Percentiles rank a stretch among this genome's conserved stretches.
phyloP scores from a whole-genome alignment of 192 early-diverging fungal genomes.

The Rhizophagus clarus region DNA sequence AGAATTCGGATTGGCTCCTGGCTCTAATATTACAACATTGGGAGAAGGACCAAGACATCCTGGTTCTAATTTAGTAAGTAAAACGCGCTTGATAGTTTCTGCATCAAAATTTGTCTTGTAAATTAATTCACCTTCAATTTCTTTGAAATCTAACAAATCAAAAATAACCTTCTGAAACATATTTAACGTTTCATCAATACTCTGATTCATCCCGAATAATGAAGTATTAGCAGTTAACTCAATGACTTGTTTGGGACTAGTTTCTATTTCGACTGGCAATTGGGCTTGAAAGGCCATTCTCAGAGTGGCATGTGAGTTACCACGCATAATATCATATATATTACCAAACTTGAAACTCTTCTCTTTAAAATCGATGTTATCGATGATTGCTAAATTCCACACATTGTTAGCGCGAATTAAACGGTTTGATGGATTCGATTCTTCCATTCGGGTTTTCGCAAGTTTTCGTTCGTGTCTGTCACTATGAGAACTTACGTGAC shows the following conservation, averaged over 20 bases:
- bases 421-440: not conserved
- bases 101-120: not conserved
- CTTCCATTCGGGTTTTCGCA: not conserved
- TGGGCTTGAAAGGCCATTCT: not conserved
- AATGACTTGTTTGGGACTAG: not conserved
- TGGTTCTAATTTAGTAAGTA: not conserved
- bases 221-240: not conserved
- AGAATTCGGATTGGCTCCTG: too few relatives aligned
- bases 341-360: not conserved
- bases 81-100: not conserved
- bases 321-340: not conserved
- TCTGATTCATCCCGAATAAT: not conserved
- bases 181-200: too few relatives aligned
- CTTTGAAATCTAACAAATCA: too few relatives aligned
- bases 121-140: too few relatives aligned
- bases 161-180: too few relatives aligned
- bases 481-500: not conserved
- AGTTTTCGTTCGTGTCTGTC: not conserved
- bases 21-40: too few relatives aligned
- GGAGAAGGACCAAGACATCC: too few relatives aligned
- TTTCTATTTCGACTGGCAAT: not conserved
- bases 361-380: slow-evolving; percentile 4
- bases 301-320: not conserved
- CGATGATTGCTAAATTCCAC: not conserved
- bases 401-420: not conserved